These are phyloP conservation scores for Scenedesmus sp. DNA, from an alignment of 163 green algal species.

Conservation along the genomic window DNA sequence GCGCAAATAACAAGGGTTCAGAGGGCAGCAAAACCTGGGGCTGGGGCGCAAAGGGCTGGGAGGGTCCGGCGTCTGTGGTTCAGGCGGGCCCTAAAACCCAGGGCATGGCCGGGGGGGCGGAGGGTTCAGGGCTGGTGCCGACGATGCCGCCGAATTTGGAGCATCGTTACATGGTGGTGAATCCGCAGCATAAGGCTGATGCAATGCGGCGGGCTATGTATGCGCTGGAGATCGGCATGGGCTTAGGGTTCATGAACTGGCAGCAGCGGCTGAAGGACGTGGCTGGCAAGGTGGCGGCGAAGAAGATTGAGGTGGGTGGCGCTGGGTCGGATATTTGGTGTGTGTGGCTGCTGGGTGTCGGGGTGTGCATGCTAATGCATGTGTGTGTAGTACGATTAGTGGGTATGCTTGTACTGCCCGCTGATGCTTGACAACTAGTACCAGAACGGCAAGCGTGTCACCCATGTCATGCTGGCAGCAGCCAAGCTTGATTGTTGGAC, in stretches of 20 bases:
- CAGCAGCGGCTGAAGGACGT: slow-evolving; percentile 87
- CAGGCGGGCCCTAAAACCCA: slow-evolving; percentile 51
- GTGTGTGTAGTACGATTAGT: background rate
- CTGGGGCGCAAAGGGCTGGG: slow-evolving; percentile 70
- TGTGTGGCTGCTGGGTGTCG: background rate
- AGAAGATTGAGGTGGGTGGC: slow-evolving; percentile 75
- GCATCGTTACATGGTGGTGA: slow-evolving; percentile 78
- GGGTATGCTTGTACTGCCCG: background rate
- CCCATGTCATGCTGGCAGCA: background rate
- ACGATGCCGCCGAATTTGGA: slow-evolving; percentile 84
- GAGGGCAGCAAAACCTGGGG: slow-evolving; percentile 57
- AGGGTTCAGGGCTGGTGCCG: slow-evolving; percentile 60
- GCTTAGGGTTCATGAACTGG: slow-evolving; percentile 98
- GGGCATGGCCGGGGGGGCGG: slow-evolving; percentile 73
- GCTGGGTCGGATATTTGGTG: background rate
- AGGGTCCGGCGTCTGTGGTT: slow-evolving; percentile 57
- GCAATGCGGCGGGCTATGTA: slow-evolving; percentile 83
- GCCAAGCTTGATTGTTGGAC: no score
- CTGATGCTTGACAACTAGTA: no score
- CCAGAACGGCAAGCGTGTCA: no score
- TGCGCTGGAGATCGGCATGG: slow-evolving; percentile 79
- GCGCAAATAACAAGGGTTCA: background rate
- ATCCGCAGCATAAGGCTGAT: slow-evolving; percentile 75
- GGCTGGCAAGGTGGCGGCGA: slow-evolving; percentile 82
- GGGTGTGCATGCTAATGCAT: background rate